Evolutionary conservation across 148 eudicot species (phyloP).

Genomic region (Nepenthes mirabilis): DNA sequence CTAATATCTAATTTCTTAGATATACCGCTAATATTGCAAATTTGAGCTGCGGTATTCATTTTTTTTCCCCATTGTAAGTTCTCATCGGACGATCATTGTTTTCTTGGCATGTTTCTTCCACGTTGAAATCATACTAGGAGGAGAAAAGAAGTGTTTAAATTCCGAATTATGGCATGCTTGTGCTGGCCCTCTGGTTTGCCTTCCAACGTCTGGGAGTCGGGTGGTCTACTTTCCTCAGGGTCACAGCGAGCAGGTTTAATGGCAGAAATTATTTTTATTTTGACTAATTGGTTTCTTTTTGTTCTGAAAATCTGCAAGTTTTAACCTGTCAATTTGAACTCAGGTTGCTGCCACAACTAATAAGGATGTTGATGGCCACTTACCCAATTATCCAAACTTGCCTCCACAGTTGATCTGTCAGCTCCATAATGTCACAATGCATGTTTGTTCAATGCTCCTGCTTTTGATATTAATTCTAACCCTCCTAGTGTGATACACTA

Average conservation of each 20-base stretch:
- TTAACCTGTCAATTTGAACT: slow-evolving; percentile 12
- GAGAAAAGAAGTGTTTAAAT: slow-evolving; percentile 57
- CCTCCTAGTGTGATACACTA: not conserved
- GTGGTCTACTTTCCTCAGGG: slow-evolving; percentile 98
- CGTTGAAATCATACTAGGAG: slow-evolving; percentile 1
- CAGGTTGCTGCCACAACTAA: slow-evolving; percentile 95
- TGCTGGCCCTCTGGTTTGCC: slow-evolving; percentile 87
- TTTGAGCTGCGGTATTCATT: not conserved
- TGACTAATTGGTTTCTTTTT: not conserved
- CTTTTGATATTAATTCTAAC: slow-evolving; percentile 1
- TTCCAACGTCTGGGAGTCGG: slow-evolving; percentile 66
- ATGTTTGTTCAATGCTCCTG: slow-evolving; percentile 51
- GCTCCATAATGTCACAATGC: slow-evolving; percentile 96
- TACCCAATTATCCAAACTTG: slow-evolving; percentile 83
- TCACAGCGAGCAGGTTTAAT: slow-evolving; percentile 88
- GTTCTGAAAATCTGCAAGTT: not conserved
- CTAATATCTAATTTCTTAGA: not conserved
- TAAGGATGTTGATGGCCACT: slow-evolving; percentile 78
- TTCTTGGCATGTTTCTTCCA: not conserved
- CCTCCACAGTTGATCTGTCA: slow-evolving; percentile 88
- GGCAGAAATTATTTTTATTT: not conserved
- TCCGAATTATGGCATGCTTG: slow-evolving; percentile 98
- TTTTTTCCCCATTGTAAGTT: not conserved
- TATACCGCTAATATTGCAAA: not conserved
- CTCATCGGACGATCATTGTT: not conserved